phyloP scores from a whole-genome alignment of 2,329 filamentous ascomycete genomes.

The Penicillium crustosum region DNA sequence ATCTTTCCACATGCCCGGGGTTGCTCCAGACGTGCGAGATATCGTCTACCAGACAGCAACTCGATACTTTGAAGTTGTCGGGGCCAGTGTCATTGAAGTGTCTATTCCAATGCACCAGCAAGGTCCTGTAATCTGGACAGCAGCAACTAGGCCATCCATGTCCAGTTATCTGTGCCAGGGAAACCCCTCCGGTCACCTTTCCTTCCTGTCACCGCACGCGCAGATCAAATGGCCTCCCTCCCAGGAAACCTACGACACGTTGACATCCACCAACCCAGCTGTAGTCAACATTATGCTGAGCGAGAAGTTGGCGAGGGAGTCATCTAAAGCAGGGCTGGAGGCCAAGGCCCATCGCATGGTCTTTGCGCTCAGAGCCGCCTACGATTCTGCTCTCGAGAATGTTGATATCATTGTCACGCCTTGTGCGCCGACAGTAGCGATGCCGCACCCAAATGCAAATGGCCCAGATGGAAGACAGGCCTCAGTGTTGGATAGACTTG shows the following conservation, averaged over 20 bases:
- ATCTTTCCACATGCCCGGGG: conserved; percentile 40
- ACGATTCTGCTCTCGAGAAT: conserved; percentile 46
- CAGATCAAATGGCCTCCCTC: conserved; percentile 36
- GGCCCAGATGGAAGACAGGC: background rate
- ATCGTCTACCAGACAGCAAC: conserved; percentile 40
- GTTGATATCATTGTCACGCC: conserved; percentile 54
- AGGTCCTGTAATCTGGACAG: conserved; percentile 51
- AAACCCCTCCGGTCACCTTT: conserved; percentile 34
- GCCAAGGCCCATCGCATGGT: conserved; percentile 51
- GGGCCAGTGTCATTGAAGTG: conserved; percentile 48
- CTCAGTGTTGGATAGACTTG: conserved; percentile 43
- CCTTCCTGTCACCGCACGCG: conserved; percentile 34
- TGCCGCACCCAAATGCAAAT: conserved; percentile 41
- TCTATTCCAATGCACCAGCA: conserved; percentile 50
- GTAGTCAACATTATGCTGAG: conserved; percentile 48
- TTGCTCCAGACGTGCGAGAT: conserved; percentile 41
- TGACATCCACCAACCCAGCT: conserved; percentile 48
- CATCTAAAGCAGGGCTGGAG: conserved; percentile 33
- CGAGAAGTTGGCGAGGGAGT: conserved; percentile 32
- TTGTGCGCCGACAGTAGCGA: conserved; percentile 48
- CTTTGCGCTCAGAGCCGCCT: conserved; percentile 49
- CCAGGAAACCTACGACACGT: conserved; percentile 46
- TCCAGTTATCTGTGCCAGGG: conserved; percentile 32
- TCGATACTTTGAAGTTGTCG: conserved; percentile 41
- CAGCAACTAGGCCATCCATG: conserved; percentile 36